Base-by-base conservation (phyloP, 257 asterid genomes). In the Eustoma russellianum region DNA sequence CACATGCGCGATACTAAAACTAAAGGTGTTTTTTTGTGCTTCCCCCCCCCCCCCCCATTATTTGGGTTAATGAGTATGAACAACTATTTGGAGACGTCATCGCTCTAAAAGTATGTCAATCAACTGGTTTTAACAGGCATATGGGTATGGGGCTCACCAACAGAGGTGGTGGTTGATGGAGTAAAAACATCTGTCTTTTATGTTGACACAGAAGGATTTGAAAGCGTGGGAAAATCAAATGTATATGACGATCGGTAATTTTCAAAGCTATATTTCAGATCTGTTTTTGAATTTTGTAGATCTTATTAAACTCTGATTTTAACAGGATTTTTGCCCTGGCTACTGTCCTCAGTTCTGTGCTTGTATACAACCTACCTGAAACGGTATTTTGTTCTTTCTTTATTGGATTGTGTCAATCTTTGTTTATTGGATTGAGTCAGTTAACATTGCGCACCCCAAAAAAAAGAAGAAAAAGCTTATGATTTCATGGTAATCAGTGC, bases 1-100 rank as follows among this genome's bases (percentile, higher is more conserved):
- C 99, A 92, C 70, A 69, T 92, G 95, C 99, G 99, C 50, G 97
- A 92, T 66, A 92, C 99, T 48, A 83, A 88, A 75, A 92, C 99
- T 50, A 92, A 92, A 85, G 99, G 98, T 86, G 62, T 64, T 33
- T n/a, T n/a, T 53, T 18, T 66, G 30, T 11, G 40, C 17, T 19
- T 3, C 28, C 28, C 28, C 28, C 28, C 38, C 2, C 28, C 30
- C 30, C n/a, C n/a, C n/a, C n/a, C 7, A 38, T 11, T 38, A 38
- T 7, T 38, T 38, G 43, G 43, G 9, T 38, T 4, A 11, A 7
- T 38, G 1, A 7, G 12, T 38, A 38, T 38, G 43, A 38, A 7
- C 43, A 38, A 38, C 30, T 24, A 24, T 4, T 4, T 24, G 30
- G 43, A 38, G 0, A 10, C 43, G 7, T 38, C 11, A 38, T 38